Percentiles rank a stretch among this genome's conserved stretches.
Evolutionary conservation across 805 yeast genomes (phyloP).

Genomic region (Saccharomycopsis babjevae): DNA sequence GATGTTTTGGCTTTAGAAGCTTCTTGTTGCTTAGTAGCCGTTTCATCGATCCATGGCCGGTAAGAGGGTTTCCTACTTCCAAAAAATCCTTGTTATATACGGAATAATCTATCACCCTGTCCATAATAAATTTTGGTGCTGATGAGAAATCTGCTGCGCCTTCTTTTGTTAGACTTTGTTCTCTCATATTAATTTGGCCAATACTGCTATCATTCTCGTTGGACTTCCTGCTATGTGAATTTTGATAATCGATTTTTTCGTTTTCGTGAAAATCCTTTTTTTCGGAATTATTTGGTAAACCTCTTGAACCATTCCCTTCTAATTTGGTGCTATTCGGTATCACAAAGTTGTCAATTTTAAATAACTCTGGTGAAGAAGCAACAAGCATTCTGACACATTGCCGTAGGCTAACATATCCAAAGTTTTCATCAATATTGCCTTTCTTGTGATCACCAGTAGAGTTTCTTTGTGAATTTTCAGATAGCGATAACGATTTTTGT

Average conservation of each 20-base stretch:
- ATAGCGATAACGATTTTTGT: background rate
- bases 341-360: conserved; percentile 3
- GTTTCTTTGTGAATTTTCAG: background rate
- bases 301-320: background rate
- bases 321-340: background rate
- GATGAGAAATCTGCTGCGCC: no score
- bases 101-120: conserved; percentile 11
- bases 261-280: background rate
- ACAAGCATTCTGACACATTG: conserved; percentile 10
- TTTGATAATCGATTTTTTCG: background rate
- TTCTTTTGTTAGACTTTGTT: background rate
- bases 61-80: conserved; percentile 11
- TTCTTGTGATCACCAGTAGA: background rate
- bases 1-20: background rate
- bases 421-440: background rate
- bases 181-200: background rate
- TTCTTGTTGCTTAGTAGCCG: background rate
- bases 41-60: conserved; percentile 15
- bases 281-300: background rate
- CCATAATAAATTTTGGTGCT: background rate
- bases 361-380: conserved; percentile 14
- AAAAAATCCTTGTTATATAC: conserved; percentile 13
- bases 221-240: background rate
- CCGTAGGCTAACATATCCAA: conserved; percentile 9
- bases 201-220: background rate